Evolutionary conservation across 2,329 filamentous ascomycete genomes (phyloP), one percentile per base, ranked within the genome.

Genomic region (Zelopaecilomyces penicillatus): DNA sequence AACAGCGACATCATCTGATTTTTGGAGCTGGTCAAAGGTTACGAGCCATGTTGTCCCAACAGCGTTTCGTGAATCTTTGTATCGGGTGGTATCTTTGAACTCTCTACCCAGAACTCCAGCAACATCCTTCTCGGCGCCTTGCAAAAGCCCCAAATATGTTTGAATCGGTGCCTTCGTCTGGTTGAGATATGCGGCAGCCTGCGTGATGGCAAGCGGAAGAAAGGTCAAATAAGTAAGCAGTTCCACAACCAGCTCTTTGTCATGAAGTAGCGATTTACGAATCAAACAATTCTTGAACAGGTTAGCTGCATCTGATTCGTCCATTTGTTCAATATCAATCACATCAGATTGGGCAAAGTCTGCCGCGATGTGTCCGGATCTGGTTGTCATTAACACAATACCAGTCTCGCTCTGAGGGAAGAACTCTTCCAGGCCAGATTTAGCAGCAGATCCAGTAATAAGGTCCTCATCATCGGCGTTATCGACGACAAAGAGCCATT

Each of bases 401-500:
- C 55, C 52, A 2, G 47, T 43, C 3, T 26, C 8, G 10, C 30
- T 52, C 1, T 38, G 38, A 0, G 63, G 66, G 5, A 70, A 50
- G 48, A 58, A 58, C 5, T 60, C 42, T 1, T 30, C 36, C 2
- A 65, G 49, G 5, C 43, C 7, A 19, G 19, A 19, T 19, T 19
- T 19, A 19, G 2, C 19, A 5, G 48, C 33, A 5, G 45, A 7
- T 26, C 50, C 50, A 34, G 59, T 55, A 1, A 66, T 43, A 2
- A 68, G 44, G 2, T 60, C 45, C 4, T 40, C 39, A 44, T 73
- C 65, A 43, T 73, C 66, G 9, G 64, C 65, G 41, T 70, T 73
- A 43, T 74, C 68, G n/a, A 73, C 41, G 34, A 74, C 54, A 35
- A 73, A 44, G 1, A 73, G 54, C 69, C 67, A 73, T 1, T 47